Evolutionary conservation across 2,329 filamentous ascomycete genomes (phyloP), one percentile per base, ranked within the genome.

Genomic region (Myriosclerotinia scirpicola): DNA sequence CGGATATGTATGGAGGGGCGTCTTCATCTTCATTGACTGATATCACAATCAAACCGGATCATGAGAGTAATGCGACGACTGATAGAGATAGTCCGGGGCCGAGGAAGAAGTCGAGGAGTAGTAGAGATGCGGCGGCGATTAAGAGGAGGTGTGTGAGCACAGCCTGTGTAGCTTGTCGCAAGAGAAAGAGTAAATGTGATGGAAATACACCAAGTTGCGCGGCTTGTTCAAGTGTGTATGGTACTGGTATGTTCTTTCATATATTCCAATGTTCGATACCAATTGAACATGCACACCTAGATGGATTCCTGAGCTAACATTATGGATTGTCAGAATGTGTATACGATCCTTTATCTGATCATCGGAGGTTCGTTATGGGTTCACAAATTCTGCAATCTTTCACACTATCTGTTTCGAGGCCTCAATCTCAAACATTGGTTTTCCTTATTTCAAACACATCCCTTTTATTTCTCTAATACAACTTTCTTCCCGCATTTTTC

Each of bases 281-380:
- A 22, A 42, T 46, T 54, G 38, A 22, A 60, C 4, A 38, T 17
- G n/a, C 61, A 46, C 20, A 7, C 14, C 61, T 36, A 46, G 38
- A 34, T 34, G 22, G 36, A 12, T 34, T 40, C 34, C 59, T 30
- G 26, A 6, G 66, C 65, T 69, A 52, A 67, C 61, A 53, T 56
- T 38, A 48, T 34, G 54, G 40, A 59, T 59, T n/a, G 9, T 22
- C 46, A 76, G 87, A 91, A 80, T 97, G 95, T 77, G 84, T 97
- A 71, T 98, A 98, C 82, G 94, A 98, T 76, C 94, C 93, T 4
- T 96, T 93, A 76, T 97, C 93, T 67, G 95, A 99, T 77, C 93
- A 97, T 77, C 90, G 95, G 60, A 89, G 95, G 61, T n/a, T n/a
- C n/a, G n/a, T n/a, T n/a, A n/a, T n/a, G n/a, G n/a, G n/a, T n/a